These are phyloP conservation scores for Cercospora berteroae DNA, from an alignment of 2,329 filamentous ascomycete genomes.

Conservation along the genomic window DNA sequence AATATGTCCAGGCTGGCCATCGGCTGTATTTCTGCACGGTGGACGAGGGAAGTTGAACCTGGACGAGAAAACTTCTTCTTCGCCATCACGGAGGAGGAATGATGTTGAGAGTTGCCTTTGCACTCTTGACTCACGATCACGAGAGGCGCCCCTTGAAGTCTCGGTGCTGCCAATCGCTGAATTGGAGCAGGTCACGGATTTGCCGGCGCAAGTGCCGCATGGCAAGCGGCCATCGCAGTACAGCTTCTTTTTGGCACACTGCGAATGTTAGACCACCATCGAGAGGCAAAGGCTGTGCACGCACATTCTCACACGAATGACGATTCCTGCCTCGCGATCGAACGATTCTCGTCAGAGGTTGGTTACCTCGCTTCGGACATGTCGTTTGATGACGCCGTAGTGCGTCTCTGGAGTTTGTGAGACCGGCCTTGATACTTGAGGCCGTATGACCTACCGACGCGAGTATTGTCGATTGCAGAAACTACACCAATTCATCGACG, in stretches of 20 bases:
- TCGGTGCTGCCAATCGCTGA: background rate
- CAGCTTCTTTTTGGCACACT: conserved; percentile 13
- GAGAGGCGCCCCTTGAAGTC: background rate
- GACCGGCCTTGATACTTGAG: background rate
- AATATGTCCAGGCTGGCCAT: background rate
- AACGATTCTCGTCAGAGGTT: background rate
- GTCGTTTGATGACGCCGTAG: conserved; percentile 4
- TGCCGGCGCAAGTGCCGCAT: conserved; percentile 7
- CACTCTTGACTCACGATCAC: background rate
- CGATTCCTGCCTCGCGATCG: conserved; percentile 6
- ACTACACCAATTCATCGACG: background rate
- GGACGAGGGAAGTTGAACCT: conserved; percentile 14
- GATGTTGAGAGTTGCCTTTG: background rate
- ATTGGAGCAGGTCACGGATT: background rate
- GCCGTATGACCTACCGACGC: background rate
- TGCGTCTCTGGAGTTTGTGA: conserved; percentile 6
- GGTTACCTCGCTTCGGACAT: conserved; percentile 3
- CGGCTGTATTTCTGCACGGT: background rate
- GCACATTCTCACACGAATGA: conserved; percentile 8
- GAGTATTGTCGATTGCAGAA: background rate
- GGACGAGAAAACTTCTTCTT: conserved; percentile 15
- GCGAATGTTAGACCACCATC: background rate
- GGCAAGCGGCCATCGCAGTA: conserved; percentile 11
- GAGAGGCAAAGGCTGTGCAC: background rate
- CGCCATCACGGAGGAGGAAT: conserved; percentile 11